Conservation (phyloP, 306 rosid species). For the Rosa lucieae region DNA sequence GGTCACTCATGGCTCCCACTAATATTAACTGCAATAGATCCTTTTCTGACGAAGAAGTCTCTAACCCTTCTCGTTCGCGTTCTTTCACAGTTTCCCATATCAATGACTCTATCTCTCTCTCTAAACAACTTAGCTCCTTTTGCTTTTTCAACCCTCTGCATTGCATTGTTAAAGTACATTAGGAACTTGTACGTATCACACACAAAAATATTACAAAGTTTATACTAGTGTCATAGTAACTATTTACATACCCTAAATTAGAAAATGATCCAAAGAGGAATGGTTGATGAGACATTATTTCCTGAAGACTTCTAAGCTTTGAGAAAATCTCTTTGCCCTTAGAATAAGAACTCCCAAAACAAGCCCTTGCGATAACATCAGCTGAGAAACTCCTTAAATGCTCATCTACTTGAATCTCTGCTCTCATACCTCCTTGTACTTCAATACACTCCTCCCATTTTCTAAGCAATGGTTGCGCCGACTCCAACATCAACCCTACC, state of each 20-base stretch:
- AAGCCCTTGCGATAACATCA: conserved; percentile 87
- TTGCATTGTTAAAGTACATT: neutral
- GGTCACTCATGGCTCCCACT: conserved; percentile 58
- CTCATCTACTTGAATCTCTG: conserved; percentile 66
- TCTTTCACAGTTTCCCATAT: conserved; percentile 78
- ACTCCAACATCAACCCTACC: conserved; percentile 72
- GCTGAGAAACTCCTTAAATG: conserved; percentile 70
- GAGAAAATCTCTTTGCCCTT: conserved; percentile 72
- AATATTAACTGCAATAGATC: conserved; percentile 74
- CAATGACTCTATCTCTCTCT: conserved; percentile 71
- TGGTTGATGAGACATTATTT: conserved; percentile 46
- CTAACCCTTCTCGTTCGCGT: conserved; percentile 50
- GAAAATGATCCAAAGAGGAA: conserved; percentile 55
- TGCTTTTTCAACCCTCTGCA: conserved; percentile 35
- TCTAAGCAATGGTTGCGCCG: conserved; percentile 49
- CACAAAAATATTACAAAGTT: neutral
- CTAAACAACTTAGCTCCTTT: conserved; percentile 44
- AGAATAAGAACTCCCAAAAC: conserved; percentile 79
- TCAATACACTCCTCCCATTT: conserved; percentile 65
- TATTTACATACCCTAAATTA: conserved; percentile 43
- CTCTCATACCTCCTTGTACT: conserved; percentile 34
- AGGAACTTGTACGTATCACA: neutral
- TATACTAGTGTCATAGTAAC: neutral
- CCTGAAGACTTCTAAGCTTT: conserved; percentile 74
- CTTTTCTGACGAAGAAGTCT: conserved; percentile 39